phyloP scores from a whole-genome alignment of 108 stramenopile species.

The Skeletonema menzelii region DNA sequence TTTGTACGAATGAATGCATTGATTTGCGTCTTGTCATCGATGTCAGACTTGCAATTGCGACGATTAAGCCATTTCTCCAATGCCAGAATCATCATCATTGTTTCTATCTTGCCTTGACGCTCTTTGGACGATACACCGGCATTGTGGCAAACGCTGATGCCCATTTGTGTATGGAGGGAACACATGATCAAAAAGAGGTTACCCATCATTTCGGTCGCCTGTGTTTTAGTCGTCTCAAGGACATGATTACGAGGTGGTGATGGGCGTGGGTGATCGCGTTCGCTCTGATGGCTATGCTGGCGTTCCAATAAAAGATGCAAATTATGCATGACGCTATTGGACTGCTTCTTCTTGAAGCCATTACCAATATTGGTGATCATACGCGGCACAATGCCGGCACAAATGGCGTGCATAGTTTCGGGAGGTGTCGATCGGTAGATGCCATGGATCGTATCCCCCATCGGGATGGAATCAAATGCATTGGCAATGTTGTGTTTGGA shows the following conservation, averaged over 20 bases:
- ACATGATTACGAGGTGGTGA: background rate
- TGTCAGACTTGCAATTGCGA: too few species aligned
- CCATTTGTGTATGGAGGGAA: background rate
- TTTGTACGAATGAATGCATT: background rate
- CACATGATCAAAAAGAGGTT: background rate
- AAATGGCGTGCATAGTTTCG: background rate
- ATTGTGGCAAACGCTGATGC: too few species aligned
- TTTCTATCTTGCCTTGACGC: too few species aligned
- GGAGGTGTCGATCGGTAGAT: background rate
- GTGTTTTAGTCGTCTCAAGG: background rate
- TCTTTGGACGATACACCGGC: too few species aligned
- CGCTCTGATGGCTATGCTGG: background rate
- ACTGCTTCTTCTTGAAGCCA: too few species aligned
- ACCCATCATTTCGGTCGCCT: background rate
- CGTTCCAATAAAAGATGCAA: background rate
- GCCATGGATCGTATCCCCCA: background rate
- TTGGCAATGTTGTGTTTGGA: slow-evolving; percentile 3
- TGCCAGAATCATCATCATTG: too few species aligned
- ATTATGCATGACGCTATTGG: too few species aligned
- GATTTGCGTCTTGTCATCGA: background rate
- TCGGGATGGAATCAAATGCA: background rate
- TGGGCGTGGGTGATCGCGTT: background rate
- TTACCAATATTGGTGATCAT: background rate
- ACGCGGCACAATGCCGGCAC: background rate
- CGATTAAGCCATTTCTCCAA: too few species aligned